Percentiles rank a stretch among this genome's conserved stretches.
Evolutionary conservation across 352 stramenopile species (phyloP).

Genomic region (Pythium diclinum): DNA sequence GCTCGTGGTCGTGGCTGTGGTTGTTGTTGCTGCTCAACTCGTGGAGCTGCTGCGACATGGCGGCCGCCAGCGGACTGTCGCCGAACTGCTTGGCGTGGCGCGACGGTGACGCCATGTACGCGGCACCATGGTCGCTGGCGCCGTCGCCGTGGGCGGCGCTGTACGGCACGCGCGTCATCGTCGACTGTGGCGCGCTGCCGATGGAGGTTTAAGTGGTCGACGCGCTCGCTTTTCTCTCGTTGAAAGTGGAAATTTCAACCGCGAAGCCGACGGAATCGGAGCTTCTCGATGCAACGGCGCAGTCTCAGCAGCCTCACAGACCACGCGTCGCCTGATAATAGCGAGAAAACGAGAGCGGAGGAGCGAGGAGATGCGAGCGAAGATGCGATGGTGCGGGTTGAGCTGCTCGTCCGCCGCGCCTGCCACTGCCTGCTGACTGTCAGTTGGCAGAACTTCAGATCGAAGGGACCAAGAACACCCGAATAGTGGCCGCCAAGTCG

Average conservation of each 20-base stretch:
- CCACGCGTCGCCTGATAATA: conserved; percentile 2
- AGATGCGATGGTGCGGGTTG: background rate
- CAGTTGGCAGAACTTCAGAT: conserved; percentile 1
- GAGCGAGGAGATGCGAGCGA: background rate
- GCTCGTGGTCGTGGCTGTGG: background rate
- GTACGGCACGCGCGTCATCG: background rate
- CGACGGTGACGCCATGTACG: background rate
- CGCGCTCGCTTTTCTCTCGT: background rate
- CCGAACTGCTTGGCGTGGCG: conserved; percentile 8
- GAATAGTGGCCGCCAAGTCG: conserved; percentile 14
- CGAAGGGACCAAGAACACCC: conserved; percentile 6
- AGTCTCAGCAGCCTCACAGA: background rate
- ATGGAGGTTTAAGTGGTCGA: background rate
- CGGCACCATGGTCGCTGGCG: background rate
- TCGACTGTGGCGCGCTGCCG: background rate
- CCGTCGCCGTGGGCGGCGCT: background rate
- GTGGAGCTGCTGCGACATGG: conserved; percentile 25
- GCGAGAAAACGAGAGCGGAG: background rate
- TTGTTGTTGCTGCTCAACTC: conserved; percentile 13
- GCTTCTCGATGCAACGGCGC: background rate
- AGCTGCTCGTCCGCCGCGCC: background rate
- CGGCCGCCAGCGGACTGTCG: conserved; percentile 13
- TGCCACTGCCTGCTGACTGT: background rate
- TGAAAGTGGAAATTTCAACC: background rate
- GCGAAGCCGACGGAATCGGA: background rate